These are phyloP conservation scores for Cicer arietinum DNA, from an alignment of 306 rosid genomes.

Conservation along the genomic window DNA sequence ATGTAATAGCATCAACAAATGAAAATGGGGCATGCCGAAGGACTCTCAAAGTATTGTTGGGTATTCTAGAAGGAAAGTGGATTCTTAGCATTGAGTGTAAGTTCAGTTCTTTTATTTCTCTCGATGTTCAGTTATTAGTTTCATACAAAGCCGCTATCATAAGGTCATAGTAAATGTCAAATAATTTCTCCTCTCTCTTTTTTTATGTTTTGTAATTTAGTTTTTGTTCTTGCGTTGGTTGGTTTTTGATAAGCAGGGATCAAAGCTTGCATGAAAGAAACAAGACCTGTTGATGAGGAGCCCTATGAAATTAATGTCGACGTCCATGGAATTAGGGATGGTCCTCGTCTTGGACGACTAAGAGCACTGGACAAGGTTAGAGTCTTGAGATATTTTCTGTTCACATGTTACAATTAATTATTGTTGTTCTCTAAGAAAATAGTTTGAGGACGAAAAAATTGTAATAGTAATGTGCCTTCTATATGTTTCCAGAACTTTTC, in stretches of 20 bases:
- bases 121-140: neutral
- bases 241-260: slow-evolving; percentile 66
- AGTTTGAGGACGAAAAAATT: slow-evolving; percentile 1
- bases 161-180: slow-evolving; percentile 14
- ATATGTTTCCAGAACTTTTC: neutral
- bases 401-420: neutral
- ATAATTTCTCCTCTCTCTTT: slow-evolving; percentile 2
- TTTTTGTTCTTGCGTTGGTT: slow-evolving; percentile 22
- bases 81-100: slow-evolving; percentile 74
- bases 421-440: neutral
- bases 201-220: neutral
- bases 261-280: slow-evolving; percentile 67
- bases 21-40: slow-evolving; percentile 88
- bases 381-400: slow-evolving; percentile 6
- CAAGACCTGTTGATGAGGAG: slow-evolving; percentile 72
- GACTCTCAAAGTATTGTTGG: slow-evolving; percentile 90
- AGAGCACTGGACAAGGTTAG: slow-evolving; percentile 77
- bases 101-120: slow-evolving; percentile 37
- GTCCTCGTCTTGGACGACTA: slow-evolving; percentile 85
- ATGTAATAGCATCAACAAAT: slow-evolving; percentile 83
- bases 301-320: slow-evolving; percentile 70
- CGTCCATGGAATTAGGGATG: slow-evolving; percentile 75
- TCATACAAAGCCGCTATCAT: neutral
- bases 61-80: slow-evolving; percentile 95
- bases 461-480: neutral